Evolutionary conservation across 139 green algal species (phyloP).

Genomic region (Chlamydomonas incerta): DNA sequence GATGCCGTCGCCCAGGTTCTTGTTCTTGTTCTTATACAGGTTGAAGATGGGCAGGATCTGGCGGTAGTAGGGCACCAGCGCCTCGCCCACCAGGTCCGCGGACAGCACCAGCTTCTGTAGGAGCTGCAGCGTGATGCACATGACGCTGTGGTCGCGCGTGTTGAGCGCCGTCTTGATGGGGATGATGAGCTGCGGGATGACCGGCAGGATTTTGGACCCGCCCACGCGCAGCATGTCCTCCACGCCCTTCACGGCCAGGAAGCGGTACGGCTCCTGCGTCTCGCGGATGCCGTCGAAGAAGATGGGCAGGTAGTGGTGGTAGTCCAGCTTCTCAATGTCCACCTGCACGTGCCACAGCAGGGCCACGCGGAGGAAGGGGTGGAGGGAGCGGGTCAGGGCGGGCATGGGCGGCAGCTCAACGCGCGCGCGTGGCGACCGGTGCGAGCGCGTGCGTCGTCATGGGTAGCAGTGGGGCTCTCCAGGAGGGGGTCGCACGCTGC

Average conservation of each 20-base stretch:
- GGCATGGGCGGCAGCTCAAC: too few relatives aligned
- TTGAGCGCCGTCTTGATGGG: slow-evolving; percentile 90
- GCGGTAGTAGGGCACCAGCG: slow-evolving; percentile 91
- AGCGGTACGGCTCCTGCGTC: slow-evolving; percentile 88
- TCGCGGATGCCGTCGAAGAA: slow-evolving; percentile 93
- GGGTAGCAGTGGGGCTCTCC: too few relatives aligned
- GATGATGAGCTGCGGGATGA: slow-evolving; percentile 93
- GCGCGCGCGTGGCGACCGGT: too few relatives aligned
- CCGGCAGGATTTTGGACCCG: slow-evolving; percentile 81
- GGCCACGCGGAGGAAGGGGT: too few relatives aligned
- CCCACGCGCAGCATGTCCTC: slow-evolving; percentile 85
- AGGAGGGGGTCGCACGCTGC: too few relatives aligned
- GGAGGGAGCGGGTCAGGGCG: too few relatives aligned
- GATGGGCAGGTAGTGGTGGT: slow-evolving; percentile 92
- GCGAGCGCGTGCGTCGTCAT: too few relatives aligned
- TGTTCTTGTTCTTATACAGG: slow-evolving; percentile 86
- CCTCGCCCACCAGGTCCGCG: slow-evolving; percentile 80
- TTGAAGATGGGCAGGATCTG: slow-evolving; percentile 91
- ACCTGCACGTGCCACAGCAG: too few relatives aligned
- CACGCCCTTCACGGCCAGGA: slow-evolving; percentile 86
- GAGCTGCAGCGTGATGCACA: slow-evolving; percentile 87
- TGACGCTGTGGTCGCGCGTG: slow-evolving; percentile 76
- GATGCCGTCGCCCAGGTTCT: slow-evolving; percentile 87
- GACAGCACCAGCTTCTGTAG: slow-evolving; percentile 81
- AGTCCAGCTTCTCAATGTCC: slow-evolving; percentile 85